These are phyloP conservation scores for Russula earlei DNA, from an alignment of 768 basidiomycete species.

Conservation along the genomic window DNA sequence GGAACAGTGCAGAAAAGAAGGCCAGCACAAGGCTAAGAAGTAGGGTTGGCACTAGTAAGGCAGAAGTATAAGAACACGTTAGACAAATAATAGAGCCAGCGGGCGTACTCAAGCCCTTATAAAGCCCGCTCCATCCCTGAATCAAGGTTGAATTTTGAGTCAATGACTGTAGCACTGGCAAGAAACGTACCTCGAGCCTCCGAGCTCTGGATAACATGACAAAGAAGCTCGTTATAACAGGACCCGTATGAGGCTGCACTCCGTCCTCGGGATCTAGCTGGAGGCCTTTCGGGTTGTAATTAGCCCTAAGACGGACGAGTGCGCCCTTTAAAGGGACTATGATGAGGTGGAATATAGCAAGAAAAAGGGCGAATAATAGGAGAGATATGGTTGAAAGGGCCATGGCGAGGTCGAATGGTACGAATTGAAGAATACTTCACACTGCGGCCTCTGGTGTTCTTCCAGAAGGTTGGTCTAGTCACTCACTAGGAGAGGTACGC, in stretches of 20 bases:
- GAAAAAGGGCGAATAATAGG: slow-evolving; percentile 40
- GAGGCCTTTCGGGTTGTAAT: slow-evolving; percentile 80
- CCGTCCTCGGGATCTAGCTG: slow-evolving; percentile 70
- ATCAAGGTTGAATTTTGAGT: slow-evolving; percentile 12
- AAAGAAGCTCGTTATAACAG: slow-evolving; percentile 67
- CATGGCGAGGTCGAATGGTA: not conserved
- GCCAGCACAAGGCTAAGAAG: slow-evolving; percentile 46
- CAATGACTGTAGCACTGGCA: not conserved
- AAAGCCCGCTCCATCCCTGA: slow-evolving; percentile 62
- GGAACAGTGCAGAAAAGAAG: slow-evolving; percentile 44
- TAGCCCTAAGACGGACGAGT: slow-evolving; percentile 69
- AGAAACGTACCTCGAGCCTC: slow-evolving; percentile 50
- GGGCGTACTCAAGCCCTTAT: slow-evolving; percentile 60
- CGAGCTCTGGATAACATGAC: slow-evolving; percentile 65
- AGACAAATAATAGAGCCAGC: not conserved
- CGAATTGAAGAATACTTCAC: too few species aligned
- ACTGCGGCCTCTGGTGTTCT: not conserved
- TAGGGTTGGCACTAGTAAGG: slow-evolving; percentile 37
- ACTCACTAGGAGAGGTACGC: too few species aligned
- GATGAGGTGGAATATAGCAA: slow-evolving; percentile 52
- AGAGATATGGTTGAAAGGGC: slow-evolving; percentile 30
- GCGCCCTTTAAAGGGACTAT: slow-evolving; percentile 42
- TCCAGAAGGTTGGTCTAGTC: not conserved
- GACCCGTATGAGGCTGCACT: slow-evolving; percentile 62
- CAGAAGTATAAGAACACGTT: slow-evolving; percentile 23